Evolutionary conservation across 2,329 filamentous ascomycete genomes (phyloP).

Genomic region (Fusarium veterinarium): DNA sequence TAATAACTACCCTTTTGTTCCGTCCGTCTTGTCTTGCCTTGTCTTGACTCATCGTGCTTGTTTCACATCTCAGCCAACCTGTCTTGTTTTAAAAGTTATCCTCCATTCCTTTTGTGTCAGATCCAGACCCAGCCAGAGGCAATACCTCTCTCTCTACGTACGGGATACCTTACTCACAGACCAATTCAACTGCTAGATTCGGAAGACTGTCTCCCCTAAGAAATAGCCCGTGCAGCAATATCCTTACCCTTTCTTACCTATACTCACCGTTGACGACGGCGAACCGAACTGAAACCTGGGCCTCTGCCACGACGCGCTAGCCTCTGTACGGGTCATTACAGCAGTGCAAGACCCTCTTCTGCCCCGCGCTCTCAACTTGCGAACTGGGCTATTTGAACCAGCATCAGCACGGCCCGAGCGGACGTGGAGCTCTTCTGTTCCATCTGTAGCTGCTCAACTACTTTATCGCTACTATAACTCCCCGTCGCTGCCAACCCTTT

Average conservation of each 20-base stretch:
- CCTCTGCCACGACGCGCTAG: slow-evolving; percentile 40
- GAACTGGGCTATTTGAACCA: slow-evolving; percentile 40
- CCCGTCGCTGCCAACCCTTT: slow-evolving; percentile 15
- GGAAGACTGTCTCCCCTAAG: slow-evolving; percentile 2
- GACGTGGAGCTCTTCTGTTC: slow-evolving; percentile 35
- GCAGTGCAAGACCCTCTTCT: slow-evolving; percentile 29
- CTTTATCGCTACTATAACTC: slow-evolving; percentile 14
- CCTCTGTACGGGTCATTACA: slow-evolving; percentile 12
- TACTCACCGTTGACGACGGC: slow-evolving; percentile 44
- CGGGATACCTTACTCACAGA: neutral
- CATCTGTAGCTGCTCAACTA: slow-evolving; percentile 20
- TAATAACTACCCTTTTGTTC: slow-evolving; percentile 9
- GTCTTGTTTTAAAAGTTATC: slow-evolving; percentile 27
- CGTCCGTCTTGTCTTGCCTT: slow-evolving; percentile 1
- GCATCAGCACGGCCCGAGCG: slow-evolving; percentile 41
- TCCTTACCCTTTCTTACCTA: slow-evolving; percentile 38
- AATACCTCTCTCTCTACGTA: neutral
- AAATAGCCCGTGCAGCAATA: slow-evolving; percentile 34
- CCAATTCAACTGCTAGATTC: neutral
- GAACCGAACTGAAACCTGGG: slow-evolving; percentile 46
- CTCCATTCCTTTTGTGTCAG: neutral
- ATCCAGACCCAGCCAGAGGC: neutral
- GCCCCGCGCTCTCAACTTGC: slow-evolving; percentile 34
- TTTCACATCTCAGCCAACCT: slow-evolving; percentile 27
- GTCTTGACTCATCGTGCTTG: slow-evolving; percentile 21